Percentiles rank a stretch among this genome's conserved stretches.
These are phyloP conservation scores for Podaxis sp. DNA, from an alignment of 768 basidiomycete species.

Conservation along the genomic window DNA sequence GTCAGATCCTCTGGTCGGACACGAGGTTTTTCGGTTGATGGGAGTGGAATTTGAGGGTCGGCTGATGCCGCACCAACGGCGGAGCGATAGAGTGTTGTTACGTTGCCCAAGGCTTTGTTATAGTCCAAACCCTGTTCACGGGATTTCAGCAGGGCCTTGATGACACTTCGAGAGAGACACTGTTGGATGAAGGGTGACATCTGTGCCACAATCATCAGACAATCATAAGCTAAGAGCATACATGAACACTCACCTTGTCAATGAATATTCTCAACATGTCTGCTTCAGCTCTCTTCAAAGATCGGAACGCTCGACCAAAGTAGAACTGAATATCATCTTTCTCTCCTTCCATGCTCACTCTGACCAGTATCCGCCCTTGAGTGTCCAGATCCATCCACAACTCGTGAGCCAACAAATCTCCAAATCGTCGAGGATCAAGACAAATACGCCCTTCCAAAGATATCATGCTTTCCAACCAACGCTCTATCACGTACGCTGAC, in stretches of 20 bases:
- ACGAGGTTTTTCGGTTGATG: slow-evolving; percentile 73
- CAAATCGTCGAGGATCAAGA: slow-evolving; percentile 84
- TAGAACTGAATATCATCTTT: slow-evolving; percentile 97
- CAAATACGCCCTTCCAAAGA: slow-evolving; percentile 87
- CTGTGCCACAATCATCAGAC: slow-evolving; percentile 37
- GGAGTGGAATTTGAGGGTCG: slow-evolving; percentile 80
- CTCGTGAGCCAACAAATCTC: slow-evolving; percentile 88
- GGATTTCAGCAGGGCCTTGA: slow-evolving; percentile 77
- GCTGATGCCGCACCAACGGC: slow-evolving; percentile 63
- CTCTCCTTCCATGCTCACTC: slow-evolving; percentile 98
- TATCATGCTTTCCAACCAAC: slow-evolving; percentile 90
- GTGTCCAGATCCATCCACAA: slow-evolving; percentile 90
- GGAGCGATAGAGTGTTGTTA: slow-evolving; percentile 81
- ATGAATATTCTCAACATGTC: slow-evolving; percentile 97
- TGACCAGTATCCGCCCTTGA: slow-evolving; percentile 78
- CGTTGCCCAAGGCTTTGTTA: slow-evolving; percentile 84
- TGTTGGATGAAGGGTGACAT: slow-evolving; percentile 94
- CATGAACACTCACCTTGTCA: slow-evolving; percentile 72
- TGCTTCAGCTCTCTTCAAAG: slow-evolving; percentile 86
- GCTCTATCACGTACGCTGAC: slow-evolving; percentile 91
- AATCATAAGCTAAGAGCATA: not conserved
- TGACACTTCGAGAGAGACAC: slow-evolving; percentile 71
- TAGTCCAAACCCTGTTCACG: slow-evolving; percentile 67
- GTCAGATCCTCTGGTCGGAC: slow-evolving; percentile 77
- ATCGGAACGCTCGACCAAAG: slow-evolving; percentile 94